Base-by-base conservation (phyloP, 1,284 basidiomycete genomes). In the Trametes polyzona region DNA sequence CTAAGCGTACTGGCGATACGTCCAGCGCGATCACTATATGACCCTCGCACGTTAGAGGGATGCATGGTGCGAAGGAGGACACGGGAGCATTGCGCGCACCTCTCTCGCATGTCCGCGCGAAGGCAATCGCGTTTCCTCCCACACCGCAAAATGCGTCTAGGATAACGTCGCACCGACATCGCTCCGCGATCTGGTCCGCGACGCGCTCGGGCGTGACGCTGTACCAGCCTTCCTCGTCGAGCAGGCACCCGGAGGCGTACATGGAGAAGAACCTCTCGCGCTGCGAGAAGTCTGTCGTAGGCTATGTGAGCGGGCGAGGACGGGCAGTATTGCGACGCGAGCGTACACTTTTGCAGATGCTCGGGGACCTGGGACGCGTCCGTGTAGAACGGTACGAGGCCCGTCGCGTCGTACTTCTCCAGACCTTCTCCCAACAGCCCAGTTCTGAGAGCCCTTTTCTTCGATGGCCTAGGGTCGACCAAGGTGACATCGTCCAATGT, bases 81-180 rank as follows among this genome's bases (percentile, higher is more conserved):
- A 16, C 1, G 35, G n/a, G 3, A 9, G 19, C 23, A 21, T 42
- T 49, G 8, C 29, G 57, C 84, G 57, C 65, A 94, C 93, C 93
- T 71, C 88, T 78, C 71, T 96, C 89, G 74, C 96, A 98, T 1
- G 95, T 97, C 70, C 90, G 86, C 1, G 97, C 97, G 74, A 99
- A 98, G 10, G 95, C 94, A 55, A 99, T 99, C 0, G 95, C 86
- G 68, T 99, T 99, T 3, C 97, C 97, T 9, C 97, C 97, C 0
- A 98, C 96, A 0, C 97, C 97, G 69, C 95, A 98, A 70, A 98
- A 99, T 0, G 95, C 94, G 69, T 99, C 97, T 24, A 96, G 77
- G 47, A 96, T 79, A 2, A 87, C 88, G 64, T 87, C 87, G 65
- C 90, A 95, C 23, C 90, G 81, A 77, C 96, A 97, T 26, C 96